A percentile compares a stretch with the other conserved stretches of the same genome.
phyloP scores from a whole-genome alignment of 331 rosid genomes.

The Saraca asoca region DNA sequence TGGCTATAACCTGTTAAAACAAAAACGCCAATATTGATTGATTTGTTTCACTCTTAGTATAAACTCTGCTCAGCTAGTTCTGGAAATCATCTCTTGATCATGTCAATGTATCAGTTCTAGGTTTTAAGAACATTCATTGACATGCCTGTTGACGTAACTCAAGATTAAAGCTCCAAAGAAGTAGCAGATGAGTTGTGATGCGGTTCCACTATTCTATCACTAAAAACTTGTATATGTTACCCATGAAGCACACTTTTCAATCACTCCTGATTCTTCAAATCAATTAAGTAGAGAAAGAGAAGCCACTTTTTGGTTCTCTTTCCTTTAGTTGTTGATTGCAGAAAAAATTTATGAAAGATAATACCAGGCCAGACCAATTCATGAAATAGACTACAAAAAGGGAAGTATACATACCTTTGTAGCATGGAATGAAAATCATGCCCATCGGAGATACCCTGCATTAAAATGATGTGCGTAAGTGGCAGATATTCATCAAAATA shows the following conservation, averaged over 20 bases:
- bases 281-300: constrained; percentile 7
- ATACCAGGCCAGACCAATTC: constrained; percentile 2
- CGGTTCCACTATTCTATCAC: constrained; percentile 4
- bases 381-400: background rate
- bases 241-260: background rate
- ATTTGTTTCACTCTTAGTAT: background rate
- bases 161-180: background rate
- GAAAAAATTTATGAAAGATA: constrained; percentile 6
- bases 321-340: constrained; percentile 2
- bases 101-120: background rate
- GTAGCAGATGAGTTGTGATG: constrained; percentile 2
- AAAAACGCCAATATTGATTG: constrained; percentile 21
- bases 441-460: constrained; percentile 93
- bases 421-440: constrained; percentile 96
- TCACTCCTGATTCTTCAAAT: constrained; percentile 3
- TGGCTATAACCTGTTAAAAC: constrained; percentile 88
- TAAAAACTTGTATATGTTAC: background rate
- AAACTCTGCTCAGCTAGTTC: background rate
- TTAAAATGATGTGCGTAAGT: constrained; percentile 33
- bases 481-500: constrained; percentile 29
- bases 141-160: background rate
- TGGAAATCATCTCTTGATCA: constrained; percentile 6
- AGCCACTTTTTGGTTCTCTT: constrained; percentile 18
- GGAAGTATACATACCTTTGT: constrained; percentile 63
- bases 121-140: constrained; percentile 4